Base-by-base conservation (phyloP, 1,139 yeast genomes). In the Taiozyma sp. region DNA sequence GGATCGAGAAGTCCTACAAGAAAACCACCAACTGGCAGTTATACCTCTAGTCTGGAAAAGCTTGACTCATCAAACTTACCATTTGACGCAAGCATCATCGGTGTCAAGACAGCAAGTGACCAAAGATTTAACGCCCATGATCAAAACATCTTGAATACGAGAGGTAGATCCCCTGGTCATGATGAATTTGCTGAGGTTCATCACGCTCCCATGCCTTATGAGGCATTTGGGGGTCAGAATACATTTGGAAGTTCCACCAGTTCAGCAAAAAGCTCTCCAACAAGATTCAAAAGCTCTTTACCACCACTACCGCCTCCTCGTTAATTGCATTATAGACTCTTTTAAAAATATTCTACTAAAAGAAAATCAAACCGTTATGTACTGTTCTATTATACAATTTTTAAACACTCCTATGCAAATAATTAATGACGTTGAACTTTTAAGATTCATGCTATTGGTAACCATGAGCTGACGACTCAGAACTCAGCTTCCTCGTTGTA, bases 401-500 rank as follows among this genome's bases (percentile, higher is more conserved):
- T 16, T 16, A 16, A 10, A 35, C 13, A 9, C 11, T 37, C 24
- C 41, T 19, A 19, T 37, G 41, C 41, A 37, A 37, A 37, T 37
- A 37, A 10, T 19, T 19, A 37, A 37, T 37, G 41, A 37, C 14
- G 14, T 37, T 16, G 9, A 9, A 19, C 24, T 37, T 37, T 19
- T 37, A 6, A 37, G 14, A 19, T 30, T 6, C 19, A 16, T 35
- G 39, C 16, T 37, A 9, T 16, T 19, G 34, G 34, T 30, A 13
- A 19, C 39, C 29, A 28, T 28, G 30, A 28, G 30, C 11, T 28
- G 30, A 28, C 10, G 5, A 26, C 10, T 62, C 66, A 85, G 59
- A 85, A 85, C 3, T 89, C 91, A 24, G 91, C 91, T 56, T 79
- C 85, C 47, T 77, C 81, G 47, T 76, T 79, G 50, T 71, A 75